A percentile compares a stretch with the other conserved stretches of the same genome.
phyloP scores from a whole-genome alignment of 805 yeast genomes.

The Kregervanrija delftensis region DNA sequence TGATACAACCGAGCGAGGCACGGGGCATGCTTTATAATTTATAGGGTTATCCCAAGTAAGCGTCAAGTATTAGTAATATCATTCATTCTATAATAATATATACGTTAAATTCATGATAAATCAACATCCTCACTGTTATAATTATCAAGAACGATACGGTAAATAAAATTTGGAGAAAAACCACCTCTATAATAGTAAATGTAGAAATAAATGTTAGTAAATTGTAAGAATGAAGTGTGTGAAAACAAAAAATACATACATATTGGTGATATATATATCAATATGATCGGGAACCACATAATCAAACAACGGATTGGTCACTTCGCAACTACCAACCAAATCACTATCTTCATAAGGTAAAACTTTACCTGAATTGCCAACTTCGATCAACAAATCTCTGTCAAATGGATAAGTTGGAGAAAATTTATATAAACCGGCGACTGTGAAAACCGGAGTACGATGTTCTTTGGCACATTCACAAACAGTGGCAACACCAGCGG shows the following conservation, averaged over 20 bases:
- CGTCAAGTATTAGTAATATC: too few relatives aligned
- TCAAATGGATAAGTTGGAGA: conserved; percentile 91
- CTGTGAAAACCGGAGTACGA: conserved; percentile 93
- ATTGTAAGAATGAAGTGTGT: neutral
- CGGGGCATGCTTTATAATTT: conserved; percentile 32
- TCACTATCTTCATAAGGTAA: conserved; percentile 66
- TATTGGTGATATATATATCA: conserved; percentile 88
- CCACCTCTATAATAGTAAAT: conserved; percentile 53
- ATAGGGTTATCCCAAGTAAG: too few relatives aligned
- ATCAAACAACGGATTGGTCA: conserved; percentile 83
- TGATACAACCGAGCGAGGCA: conserved; percentile 55
- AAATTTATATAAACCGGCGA: conserved; percentile 88
- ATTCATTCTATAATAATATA: neutral
- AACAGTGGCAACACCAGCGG: conserved; percentile 86
- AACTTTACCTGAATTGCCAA: conserved; percentile 89
- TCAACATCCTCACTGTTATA: conserved; percentile 80
- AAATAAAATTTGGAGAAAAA: conserved; percentile 91
- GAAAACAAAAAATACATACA: conserved; percentile 30
- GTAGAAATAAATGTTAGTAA: conserved; percentile 2
- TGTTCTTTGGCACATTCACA: conserved; percentile 95
- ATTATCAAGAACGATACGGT: conserved; percentile 91
- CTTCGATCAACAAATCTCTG: conserved; percentile 75
- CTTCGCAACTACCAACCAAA: conserved; percentile 66
- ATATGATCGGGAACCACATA: conserved; percentile 91
- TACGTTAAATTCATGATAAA: conserved; percentile 31